These are phyloP conservation scores for Wickerhamiella spandovensis DNA, from an alignment of 805 yeast genomes.

Conservation along the genomic window DNA sequence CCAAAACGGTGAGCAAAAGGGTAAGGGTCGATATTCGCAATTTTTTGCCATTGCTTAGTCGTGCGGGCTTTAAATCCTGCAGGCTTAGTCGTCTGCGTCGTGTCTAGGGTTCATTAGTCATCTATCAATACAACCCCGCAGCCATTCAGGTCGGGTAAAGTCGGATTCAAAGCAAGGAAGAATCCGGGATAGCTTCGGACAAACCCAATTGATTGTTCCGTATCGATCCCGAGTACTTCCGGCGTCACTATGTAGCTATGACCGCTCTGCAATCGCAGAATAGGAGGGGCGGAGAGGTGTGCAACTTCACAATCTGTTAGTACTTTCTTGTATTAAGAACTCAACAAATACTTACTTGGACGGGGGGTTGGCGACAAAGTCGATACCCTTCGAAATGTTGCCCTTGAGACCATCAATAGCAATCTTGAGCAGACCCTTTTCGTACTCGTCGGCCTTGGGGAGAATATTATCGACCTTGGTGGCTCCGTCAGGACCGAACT, in stretches of 20 bases:
- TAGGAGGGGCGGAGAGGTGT: too few species aligned
- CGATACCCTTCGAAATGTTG: slow-evolving; percentile 89
- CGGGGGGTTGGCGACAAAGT: slow-evolving; percentile 39
- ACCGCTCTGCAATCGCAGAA: too few species aligned
- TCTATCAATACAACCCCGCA: too few species aligned
- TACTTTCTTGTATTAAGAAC: not conserved
- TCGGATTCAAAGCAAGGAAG: too few species aligned
- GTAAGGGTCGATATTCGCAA: not conserved
- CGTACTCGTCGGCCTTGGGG: slow-evolving; percentile 61
- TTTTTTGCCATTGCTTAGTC: too few species aligned
- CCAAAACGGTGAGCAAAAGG: not conserved
- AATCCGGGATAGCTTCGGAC: not conserved
- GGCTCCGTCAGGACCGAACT: slow-evolving; percentile 64
- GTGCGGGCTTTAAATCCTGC: too few species aligned
- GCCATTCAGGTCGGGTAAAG: too few species aligned
- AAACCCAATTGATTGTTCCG: not conserved
- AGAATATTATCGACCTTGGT: slow-evolving; percentile 45
- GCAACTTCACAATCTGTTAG: not conserved
- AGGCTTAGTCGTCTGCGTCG: too few species aligned
- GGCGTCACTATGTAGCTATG: not conserved
- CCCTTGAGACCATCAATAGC: slow-evolving; percentile 83
- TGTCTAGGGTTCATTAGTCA: too few species aligned
- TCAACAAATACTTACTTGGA: slow-evolving; percentile 12
- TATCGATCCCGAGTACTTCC: not conserved
- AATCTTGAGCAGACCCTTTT: slow-evolving; percentile 66